Evolutionary conservation across 306 rosid genomes (phyloP).

Genomic region (Cicer arietinum): DNA sequence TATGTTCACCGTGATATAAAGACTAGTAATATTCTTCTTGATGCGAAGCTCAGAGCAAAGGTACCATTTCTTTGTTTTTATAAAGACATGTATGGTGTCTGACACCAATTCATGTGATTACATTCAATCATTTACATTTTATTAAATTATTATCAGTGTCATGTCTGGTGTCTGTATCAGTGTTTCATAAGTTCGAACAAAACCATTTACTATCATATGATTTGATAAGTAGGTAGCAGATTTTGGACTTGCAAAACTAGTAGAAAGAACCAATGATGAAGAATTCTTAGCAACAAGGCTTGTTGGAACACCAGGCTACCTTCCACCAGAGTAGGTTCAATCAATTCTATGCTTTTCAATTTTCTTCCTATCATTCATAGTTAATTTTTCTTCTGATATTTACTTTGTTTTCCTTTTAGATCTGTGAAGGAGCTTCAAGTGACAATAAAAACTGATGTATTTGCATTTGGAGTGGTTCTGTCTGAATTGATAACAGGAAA

Average conservation of each 20-base stretch:
- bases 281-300: slow-evolving; percentile 73
- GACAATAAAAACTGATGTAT: slow-evolving; percentile 84
- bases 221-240: slow-evolving; percentile 66
- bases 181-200: slow-evolving; percentile 4
- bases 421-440: slow-evolving; percentile 85
- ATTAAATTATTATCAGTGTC: no score
- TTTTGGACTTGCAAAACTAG: slow-evolving; percentile 83
- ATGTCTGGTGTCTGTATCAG: not conserved
- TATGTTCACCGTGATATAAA: slow-evolving; percentile 89
- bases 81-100: no score
- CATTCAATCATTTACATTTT: no score
- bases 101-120: no score
- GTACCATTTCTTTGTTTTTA: slow-evolving; percentile 38
- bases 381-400: slow-evolving; percentile 34
- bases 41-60: slow-evolving; percentile 76
- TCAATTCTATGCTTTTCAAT: not conserved
- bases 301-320: slow-evolving; percentile 96
- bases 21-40: slow-evolving; percentile 84
- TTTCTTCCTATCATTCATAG: not conserved
- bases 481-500: slow-evolving; percentile 82
- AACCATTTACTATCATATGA: slow-evolving; percentile 2
- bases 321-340: slow-evolving; percentile 85
- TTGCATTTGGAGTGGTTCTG: slow-evolving; percentile 88
- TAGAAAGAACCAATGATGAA: slow-evolving; percentile 73
- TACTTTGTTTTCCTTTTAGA: slow-evolving; percentile 42